Evolutionary conservation across 176 grass and related monocot genomes (phyloP).

Genomic region (Zea mays): DNA sequence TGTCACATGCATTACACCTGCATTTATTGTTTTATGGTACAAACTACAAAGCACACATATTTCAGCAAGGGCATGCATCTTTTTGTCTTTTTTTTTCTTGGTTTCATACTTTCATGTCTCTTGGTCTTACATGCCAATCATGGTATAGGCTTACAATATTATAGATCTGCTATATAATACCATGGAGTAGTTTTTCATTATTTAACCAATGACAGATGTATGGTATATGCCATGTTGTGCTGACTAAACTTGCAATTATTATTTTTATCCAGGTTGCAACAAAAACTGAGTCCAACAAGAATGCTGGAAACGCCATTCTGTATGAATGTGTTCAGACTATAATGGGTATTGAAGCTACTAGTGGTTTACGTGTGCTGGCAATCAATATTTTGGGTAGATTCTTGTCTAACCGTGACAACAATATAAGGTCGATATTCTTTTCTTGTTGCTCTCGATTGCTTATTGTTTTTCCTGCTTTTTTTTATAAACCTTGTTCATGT

Average conservation of each 20-base stretch:
- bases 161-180: constrained; percentile 18
- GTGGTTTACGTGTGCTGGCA: constrained; percentile 84
- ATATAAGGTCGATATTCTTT: constrained; percentile 69
- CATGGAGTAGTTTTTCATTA: not conserved
- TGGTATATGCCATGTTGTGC: constrained; percentile 6
- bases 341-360: constrained; percentile 95
- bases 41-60: constrained; percentile 15
- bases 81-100: not conserved
- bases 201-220: not conserved
- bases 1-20: constrained; percentile 2
- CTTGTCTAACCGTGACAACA: constrained; percentile 96
- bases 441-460: constrained; percentile 7
- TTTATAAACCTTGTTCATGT: not conserved
- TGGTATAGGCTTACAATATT: constrained; percentile 5
- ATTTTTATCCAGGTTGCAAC: constrained; percentile 73
- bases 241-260: not conserved
- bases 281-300: constrained; percentile 93
- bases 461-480: not conserved
- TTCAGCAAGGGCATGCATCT: constrained; percentile 5
- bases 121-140: constrained; percentile 2
- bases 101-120: constrained; percentile 1
- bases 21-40: constrained; percentile 8
- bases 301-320: constrained; percentile 93
- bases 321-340: constrained; percentile 99
- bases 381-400: constrained; percentile 99